Evolutionary conservation across 139 green algal genomes (phyloP).

Genomic region (Penium margaritaceum): DNA sequence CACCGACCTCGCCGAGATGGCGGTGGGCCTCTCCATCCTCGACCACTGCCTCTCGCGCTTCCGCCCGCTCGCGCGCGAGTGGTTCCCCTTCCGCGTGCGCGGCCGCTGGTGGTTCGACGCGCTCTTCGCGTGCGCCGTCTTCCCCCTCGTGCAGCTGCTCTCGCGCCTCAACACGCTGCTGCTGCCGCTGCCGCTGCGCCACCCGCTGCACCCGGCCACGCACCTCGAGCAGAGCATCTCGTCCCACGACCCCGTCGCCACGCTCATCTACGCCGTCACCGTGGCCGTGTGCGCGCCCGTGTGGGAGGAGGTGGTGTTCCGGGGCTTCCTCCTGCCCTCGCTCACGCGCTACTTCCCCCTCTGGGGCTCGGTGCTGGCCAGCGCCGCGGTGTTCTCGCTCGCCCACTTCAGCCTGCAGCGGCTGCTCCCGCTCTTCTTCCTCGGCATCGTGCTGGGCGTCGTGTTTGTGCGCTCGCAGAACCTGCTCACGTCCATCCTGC

Average conservation of each 20-base stretch:
- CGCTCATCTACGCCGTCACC: conserved; percentile 66
- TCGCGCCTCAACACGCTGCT: conserved; percentile 23
- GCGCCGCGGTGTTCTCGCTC: conserved; percentile 68
- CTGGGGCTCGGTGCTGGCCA: conserved; percentile 46
- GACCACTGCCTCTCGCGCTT: conserved; percentile 54
- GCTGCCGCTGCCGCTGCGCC: conserved; percentile 27
- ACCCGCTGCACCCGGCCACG: conserved; percentile 5
- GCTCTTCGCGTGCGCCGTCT: conserved; percentile 19
- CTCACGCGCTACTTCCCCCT: conserved; percentile 66
- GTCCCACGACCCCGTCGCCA: conserved; percentile 56
- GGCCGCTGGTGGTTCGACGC: conserved; percentile 39
- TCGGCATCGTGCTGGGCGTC: conserved; percentile 73
- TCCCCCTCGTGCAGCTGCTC: conserved; percentile 39
- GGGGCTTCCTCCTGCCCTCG: conserved; percentile 82
- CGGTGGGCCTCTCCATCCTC: conserved; percentile 62
- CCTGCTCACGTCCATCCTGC: conserved; percentile 65
- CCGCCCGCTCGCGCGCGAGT: conserved; percentile 43
- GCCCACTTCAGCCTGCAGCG: conserved; percentile 77
- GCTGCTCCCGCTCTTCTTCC: conserved; percentile 74
- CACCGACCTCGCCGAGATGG: conserved; percentile 65
- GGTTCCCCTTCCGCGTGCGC: conserved; percentile 30
- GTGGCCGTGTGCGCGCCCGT: conserved; percentile 73
- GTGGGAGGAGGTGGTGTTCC: conserved; percentile 92
- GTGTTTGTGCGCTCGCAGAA: conserved; percentile 68
- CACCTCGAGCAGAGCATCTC: conserved; percentile 50